phyloP scores from a whole-genome alignment of 257 asterid species.

The Lycium ferocissimum region DNA sequence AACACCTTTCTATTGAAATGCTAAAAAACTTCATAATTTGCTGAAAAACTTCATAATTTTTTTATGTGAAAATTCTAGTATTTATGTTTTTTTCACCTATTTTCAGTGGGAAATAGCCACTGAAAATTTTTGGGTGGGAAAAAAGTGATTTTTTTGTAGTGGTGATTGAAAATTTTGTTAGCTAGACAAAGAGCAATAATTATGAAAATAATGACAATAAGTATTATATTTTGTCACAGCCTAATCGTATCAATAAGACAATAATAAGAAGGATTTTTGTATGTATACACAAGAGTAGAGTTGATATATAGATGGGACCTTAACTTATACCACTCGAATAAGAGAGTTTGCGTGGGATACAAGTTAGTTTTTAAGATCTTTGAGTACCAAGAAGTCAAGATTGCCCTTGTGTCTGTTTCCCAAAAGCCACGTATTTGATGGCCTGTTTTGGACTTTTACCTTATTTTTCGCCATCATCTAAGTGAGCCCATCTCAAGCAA shows the following conservation, averaged over 20 bases:
- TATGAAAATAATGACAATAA: slow-evolving; percentile 27
- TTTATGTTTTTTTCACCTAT: too few species aligned
- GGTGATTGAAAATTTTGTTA: background rate
- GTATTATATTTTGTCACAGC: background rate
- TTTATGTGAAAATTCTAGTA: too few species aligned
- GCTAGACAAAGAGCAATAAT: slow-evolving; percentile 26
- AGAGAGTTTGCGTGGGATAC: background rate
- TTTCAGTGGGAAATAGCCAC: too few species aligned
- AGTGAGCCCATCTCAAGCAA: background rate
- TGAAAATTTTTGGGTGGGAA: too few species aligned
- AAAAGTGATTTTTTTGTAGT: too few species aligned
- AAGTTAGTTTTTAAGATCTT: background rate
- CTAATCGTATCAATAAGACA: slow-evolving; percentile 10
- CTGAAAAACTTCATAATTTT: too few species aligned
- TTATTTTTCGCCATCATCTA: slow-evolving; percentile 31
- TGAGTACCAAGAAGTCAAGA: background rate
- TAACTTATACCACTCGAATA: background rate
- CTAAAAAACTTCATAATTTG: too few species aligned
- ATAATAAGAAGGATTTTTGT: slow-evolving; percentile 19
- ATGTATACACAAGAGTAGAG: background rate
- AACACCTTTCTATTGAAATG: too few species aligned
- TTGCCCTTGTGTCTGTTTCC: slow-evolving; percentile 23
- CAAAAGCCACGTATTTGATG: slow-evolving; percentile 26
- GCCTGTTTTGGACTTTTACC: slow-evolving; percentile 20
- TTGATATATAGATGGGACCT: background rate